A percentile compares a stretch with the other conserved stretches of the same genome.
Evolutionary conservation across 1,139 yeast species (phyloP).

Genomic region (Nakaseomyces nivariensis): DNA sequence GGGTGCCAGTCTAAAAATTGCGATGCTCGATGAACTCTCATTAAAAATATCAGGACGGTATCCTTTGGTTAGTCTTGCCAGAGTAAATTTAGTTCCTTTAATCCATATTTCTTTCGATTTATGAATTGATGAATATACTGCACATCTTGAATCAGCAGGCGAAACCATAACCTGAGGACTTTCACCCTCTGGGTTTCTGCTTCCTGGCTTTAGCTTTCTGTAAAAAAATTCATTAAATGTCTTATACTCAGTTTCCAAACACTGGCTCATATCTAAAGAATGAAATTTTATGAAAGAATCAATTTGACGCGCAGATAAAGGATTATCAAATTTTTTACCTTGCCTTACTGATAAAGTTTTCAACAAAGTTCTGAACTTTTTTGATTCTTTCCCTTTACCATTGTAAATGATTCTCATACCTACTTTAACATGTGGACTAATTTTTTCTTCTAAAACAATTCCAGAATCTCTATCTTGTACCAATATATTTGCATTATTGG

Average conservation of each 20-base stretch:
- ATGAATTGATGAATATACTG: slow-evolving; percentile 53
- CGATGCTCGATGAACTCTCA: slow-evolving; percentile 46
- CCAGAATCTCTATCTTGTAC: slow-evolving; percentile 92
- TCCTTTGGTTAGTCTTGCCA: slow-evolving; percentile 48
- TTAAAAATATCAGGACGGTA: slow-evolving; percentile 36
- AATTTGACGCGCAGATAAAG: slow-evolving; percentile 57
- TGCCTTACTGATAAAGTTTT: slow-evolving; percentile 65
- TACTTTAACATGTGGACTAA: slow-evolving; percentile 77
- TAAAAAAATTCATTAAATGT: slow-evolving; percentile 88
- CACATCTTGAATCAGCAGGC: slow-evolving; percentile 84
- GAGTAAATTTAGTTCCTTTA: slow-evolving; percentile 71
- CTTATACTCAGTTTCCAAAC: slow-evolving; percentile 43
- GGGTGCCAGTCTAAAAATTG: slow-evolving; percentile 84
- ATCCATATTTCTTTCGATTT: slow-evolving; percentile 78
- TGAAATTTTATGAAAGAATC: slow-evolving; percentile 75
- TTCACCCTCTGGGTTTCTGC: slow-evolving; percentile 59
- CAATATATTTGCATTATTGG: slow-evolving; percentile 84
- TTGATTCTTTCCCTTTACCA: slow-evolving; percentile 53
- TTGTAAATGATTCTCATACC: slow-evolving; percentile 81
- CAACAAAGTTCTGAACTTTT: slow-evolving; percentile 47
- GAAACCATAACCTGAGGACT: slow-evolving; percentile 49
- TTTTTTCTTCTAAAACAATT: slow-evolving; percentile 78
- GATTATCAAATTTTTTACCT: slow-evolving; percentile 72
- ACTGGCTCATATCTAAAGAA: slow-evolving; percentile 62
- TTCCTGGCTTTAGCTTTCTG: slow-evolving; percentile 60